Percentiles rank a stretch among this genome's conserved stretches.
Conservation (phyloP, 306 rosid species). For the Lathyrus oleraceus region DNA sequence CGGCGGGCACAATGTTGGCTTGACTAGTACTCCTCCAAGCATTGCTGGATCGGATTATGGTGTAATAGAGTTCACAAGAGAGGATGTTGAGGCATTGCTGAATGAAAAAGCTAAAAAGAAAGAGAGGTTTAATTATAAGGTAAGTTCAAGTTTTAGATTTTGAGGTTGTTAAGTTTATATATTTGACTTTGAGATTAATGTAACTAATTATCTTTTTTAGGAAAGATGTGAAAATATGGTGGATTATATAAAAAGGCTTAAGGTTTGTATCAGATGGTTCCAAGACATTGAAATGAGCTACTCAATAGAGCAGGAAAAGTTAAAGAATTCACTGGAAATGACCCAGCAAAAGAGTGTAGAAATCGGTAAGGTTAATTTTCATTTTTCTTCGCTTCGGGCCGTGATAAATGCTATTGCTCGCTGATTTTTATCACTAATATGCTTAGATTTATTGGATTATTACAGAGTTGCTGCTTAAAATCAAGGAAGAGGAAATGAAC, state of each 20-base stretch:
- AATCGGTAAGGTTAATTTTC: conserved; percentile 55
- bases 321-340: conserved; percentile 65
- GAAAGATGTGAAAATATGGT: conserved; percentile 91
- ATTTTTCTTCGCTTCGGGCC: conserved; percentile 3
- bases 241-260: conserved; percentile 88
- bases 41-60: conserved; percentile 89
- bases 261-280: conserved; percentile 87
- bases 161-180: conserved; percentile 10
- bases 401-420: conserved; percentile 3
- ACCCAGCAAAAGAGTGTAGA: conserved; percentile 69
- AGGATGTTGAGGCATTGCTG: conserved; percentile 83
- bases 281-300: conserved; percentile 89
- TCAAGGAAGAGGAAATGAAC: conserved; percentile 88
- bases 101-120: conserved; percentile 80
- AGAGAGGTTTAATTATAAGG: conserved; percentile 95
- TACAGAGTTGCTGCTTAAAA: conserved; percentile 65
- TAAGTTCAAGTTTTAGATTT: conserved; percentile 38
- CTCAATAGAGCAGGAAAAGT: conserved; percentile 74
- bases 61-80: conserved; percentile 82
- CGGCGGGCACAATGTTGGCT: conserved; percentile 72
- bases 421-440: conserved; percentile 12
- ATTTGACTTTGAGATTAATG: conserved; percentile 30
- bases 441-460: conserved; percentile 27
- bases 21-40: conserved; percentile 77
- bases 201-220: conserved; percentile 41